Conservation (phyloP, 2,329 filamentous ascomycete genomes). For the Ascochyta fabae region DNA sequence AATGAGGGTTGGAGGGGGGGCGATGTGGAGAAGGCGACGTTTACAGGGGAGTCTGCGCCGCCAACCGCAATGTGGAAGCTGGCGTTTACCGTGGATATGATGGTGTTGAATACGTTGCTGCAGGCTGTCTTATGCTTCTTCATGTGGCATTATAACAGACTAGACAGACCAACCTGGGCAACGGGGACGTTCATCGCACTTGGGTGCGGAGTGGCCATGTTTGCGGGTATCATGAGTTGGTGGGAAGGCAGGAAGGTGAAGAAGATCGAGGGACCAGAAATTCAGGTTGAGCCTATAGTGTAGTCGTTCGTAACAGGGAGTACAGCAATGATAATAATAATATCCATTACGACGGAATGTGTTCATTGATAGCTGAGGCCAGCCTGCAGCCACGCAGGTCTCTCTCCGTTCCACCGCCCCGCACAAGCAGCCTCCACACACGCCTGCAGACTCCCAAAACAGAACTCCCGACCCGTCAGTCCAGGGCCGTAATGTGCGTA, state of each 20-base stretch:
- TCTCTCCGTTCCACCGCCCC: neutral
- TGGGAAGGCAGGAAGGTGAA: constrained; percentile 65
- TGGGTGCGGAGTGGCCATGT: constrained; percentile 70
- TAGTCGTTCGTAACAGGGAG: neutral
- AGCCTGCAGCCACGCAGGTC: neutral
- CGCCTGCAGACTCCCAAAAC: constrained; percentile 30
- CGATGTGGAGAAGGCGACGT: constrained; percentile 54
- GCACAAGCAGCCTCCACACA: constrained; percentile 30
- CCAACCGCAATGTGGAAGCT: constrained; percentile 75
- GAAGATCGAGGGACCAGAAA: constrained; percentile 39
- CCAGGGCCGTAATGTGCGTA: constrained; percentile 54
- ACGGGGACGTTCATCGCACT: constrained; percentile 72
- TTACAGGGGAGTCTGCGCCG: constrained; percentile 72
- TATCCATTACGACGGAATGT: neutral
- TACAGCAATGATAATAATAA: neutral
- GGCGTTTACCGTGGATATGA: constrained; percentile 78
- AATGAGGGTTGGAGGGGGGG: constrained; percentile 16
- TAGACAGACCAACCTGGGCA: constrained; percentile 74
- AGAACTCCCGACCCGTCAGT: constrained; percentile 25
- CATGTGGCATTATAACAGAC: constrained; percentile 82
- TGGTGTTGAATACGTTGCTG: constrained; percentile 78
- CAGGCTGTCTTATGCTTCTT: constrained; percentile 75
- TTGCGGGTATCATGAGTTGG: constrained; percentile 73
- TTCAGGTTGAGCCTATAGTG: constrained; percentile 6
- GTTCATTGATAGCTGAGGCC: neutral